Conservation (phyloP, 2,329 filamentous ascomycete species). For the Catunica adiposa region DNA sequence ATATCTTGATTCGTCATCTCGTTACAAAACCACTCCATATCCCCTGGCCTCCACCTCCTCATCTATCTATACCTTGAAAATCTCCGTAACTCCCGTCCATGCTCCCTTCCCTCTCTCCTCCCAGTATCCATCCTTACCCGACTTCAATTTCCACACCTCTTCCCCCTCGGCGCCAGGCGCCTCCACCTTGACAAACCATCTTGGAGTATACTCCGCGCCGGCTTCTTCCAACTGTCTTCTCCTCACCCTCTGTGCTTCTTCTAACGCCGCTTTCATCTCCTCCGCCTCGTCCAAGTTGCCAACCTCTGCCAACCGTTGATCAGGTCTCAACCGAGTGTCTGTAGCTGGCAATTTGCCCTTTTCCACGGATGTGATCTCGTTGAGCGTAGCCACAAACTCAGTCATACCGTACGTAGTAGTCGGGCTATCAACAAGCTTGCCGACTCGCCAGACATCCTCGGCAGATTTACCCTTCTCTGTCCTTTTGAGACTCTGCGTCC, state of each 20-base stretch:
- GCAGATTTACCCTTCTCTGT: constrained; percentile 40
- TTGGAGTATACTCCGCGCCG: constrained; percentile 55
- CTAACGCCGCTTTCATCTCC: constrained; percentile 61
- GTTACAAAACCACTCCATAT: neutral
- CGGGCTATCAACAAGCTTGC: constrained; percentile 61
- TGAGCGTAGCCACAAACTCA: constrained; percentile 67
- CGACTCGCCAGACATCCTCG: constrained; percentile 62
- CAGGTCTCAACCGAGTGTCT: constrained; percentile 68
- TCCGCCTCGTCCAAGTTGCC: constrained; percentile 75
- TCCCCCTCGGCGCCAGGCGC: constrained; percentile 36
- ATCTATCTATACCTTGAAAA: constrained; percentile 28
- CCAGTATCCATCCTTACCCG: constrained; percentile 84
- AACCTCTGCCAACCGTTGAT: constrained; percentile 71
- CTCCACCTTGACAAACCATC: constrained; percentile 70
- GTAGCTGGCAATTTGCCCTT: constrained; percentile 58
- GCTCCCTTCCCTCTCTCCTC: constrained; percentile 55
- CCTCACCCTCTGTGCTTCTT: constrained; percentile 67
- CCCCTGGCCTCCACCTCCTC: no score
- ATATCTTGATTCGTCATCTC: neutral
- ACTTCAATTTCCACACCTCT: constrained; percentile 59
- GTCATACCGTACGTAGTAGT: constrained; percentile 76
- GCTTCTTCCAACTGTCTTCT: constrained; percentile 59
- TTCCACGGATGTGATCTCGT: constrained; percentile 75
- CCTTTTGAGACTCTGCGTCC: constrained; percentile 59
- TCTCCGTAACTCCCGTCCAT: constrained; percentile 43